phyloP scores from a whole-genome alignment of 768 basidiomycete genomes.

The Phylloporus scabripes region DNA sequence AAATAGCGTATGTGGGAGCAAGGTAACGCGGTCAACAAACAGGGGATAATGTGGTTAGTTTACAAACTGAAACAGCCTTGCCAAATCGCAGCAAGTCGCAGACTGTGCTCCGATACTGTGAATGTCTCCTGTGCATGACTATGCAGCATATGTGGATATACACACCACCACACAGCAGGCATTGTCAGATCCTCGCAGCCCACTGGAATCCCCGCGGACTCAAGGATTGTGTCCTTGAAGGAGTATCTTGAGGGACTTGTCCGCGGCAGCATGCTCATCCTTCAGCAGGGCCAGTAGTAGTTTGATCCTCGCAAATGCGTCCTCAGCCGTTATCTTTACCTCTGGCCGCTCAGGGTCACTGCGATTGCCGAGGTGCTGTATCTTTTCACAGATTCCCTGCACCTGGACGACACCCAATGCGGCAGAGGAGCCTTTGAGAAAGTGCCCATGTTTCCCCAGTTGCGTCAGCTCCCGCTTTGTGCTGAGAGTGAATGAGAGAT shows the following conservation, averaged over 20 bases:
- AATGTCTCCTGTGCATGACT: constrained; percentile 10
- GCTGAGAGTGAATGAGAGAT: constrained; percentile 35
- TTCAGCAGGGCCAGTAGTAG: constrained; percentile 54
- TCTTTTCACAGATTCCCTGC: constrained; percentile 80
- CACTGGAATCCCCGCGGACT: not conserved
- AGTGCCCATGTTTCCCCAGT: constrained; percentile 82
- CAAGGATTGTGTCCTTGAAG: constrained; percentile 3
- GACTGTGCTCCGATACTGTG: constrained; percentile 12
- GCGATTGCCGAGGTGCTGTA: constrained; percentile 77
- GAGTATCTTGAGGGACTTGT: constrained; percentile 55
- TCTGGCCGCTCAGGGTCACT: constrained; percentile 42
- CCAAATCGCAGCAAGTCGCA: constrained; percentile 16
- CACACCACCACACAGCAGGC: constrained; percentile 12
- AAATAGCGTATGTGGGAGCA: constrained; percentile 14
- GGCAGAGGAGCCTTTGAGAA: constrained; percentile 95
- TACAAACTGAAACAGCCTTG: constrained; percentile 23
- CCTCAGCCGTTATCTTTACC: constrained; percentile 39
- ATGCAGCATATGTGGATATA: constrained; percentile 5
- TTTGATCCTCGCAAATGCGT: constrained; percentile 55
- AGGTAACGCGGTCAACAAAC: constrained; percentile 16
- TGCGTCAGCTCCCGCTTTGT: constrained; percentile 50
- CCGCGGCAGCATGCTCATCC: constrained; percentile 63
- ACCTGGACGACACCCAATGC: constrained; percentile 83
- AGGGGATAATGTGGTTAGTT: constrained; percentile 15
- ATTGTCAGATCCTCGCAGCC: constrained; percentile 2